phyloP scores from a whole-genome alignment of 805 yeast genomes.

The Starmerella floris region DNA sequence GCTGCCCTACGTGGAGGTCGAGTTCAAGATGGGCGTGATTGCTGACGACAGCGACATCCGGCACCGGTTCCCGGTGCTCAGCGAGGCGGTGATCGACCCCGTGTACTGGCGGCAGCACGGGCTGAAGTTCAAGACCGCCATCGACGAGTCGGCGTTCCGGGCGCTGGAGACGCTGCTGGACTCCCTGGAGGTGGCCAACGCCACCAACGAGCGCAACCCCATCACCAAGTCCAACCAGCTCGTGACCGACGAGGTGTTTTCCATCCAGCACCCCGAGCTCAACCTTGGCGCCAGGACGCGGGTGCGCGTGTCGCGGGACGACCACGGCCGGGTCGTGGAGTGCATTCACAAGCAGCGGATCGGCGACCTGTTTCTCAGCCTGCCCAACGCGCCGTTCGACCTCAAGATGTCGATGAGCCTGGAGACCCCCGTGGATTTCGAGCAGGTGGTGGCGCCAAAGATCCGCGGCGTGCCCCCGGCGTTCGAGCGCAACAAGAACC shows the following conservation, averaged over 20 bases:
- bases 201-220: conserved; percentile 6
- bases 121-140: conserved; percentile 23
- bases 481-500: conserved; percentile 50
- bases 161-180: conserved; percentile 18
- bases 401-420: conserved; percentile 59
- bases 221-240: conserved; percentile 9
- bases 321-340: conserved; percentile 31
- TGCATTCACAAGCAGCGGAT: conserved; percentile 62
- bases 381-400: conserved; percentile 70
- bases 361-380: conserved; percentile 55
- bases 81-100: conserved; percentile 26
- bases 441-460: conserved; percentile 26
- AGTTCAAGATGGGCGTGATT: conserved; percentile 28
- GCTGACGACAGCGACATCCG: conserved; percentile 24
- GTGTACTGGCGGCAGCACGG: conserved; percentile 20
- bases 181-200: conserved; percentile 10
- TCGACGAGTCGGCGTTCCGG: conserved; percentile 21
- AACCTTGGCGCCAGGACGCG: conserved; percentile 7
- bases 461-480: conserved; percentile 23
- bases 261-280: conserved; percentile 2
- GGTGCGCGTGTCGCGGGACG: conserved; percentile 24
- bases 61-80: conserved; percentile 23
- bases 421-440: conserved; percentile 55
- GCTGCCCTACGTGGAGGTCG: conserved; percentile 34
- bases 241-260: conserved; percentile 15